A percentile compares a stretch with the other conserved stretches of the same genome.
Evolutionary conservation across 2,329 filamentous ascomycete species (phyloP).

Genomic region (Endoconidiophora polonica): DNA sequence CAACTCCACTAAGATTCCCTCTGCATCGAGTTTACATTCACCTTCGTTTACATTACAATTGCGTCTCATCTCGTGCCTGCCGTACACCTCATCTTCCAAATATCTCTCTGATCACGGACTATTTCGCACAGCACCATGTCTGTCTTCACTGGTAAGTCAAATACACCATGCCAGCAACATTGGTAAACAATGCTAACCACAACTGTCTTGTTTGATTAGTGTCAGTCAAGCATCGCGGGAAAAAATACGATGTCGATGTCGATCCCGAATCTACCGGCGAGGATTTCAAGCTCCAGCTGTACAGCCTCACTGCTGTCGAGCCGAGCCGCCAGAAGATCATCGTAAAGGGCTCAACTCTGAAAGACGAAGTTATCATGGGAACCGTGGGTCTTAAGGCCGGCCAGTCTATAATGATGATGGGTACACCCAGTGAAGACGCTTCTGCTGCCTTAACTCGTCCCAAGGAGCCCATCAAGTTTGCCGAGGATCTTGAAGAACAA

Average conservation of each 20-base stretch:
- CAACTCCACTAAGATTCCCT: not conserved
- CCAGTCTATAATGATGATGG: conserved; percentile 92
- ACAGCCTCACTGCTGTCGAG: conserved; percentile 87
- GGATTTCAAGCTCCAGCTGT: conserved; percentile 89
- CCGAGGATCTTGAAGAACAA: conserved; percentile 95
- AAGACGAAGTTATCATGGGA: conserved; percentile 79
- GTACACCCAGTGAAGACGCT: conserved; percentile 53
- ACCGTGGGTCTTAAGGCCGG: conserved; percentile 72
- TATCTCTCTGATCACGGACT: not conserved
- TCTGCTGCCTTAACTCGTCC: conserved; percentile 49
- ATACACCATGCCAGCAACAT: too few species aligned
- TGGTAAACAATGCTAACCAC: too few species aligned
- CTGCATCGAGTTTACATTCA: not conserved
- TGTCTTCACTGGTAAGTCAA: not conserved
- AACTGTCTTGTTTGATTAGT: conserved; percentile 34
- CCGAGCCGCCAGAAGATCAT: conserved; percentile 93
- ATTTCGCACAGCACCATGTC: not conserved
- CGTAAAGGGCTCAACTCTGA: conserved; percentile 84
- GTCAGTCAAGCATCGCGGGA: conserved; percentile 86
- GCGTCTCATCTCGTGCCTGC: not conserved
- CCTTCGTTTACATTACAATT: not conserved
- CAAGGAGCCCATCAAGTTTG: conserved; percentile 67
- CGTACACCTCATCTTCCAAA: not conserved
- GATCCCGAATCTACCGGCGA: conserved; percentile 73
- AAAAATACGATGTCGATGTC: conserved; percentile 86